Percentiles rank a stretch among this genome's conserved stretches.
Conservation (phyloP, 2,329 filamentous ascomycete genomes). For the Ophiostoma tasmaniense region DNA sequence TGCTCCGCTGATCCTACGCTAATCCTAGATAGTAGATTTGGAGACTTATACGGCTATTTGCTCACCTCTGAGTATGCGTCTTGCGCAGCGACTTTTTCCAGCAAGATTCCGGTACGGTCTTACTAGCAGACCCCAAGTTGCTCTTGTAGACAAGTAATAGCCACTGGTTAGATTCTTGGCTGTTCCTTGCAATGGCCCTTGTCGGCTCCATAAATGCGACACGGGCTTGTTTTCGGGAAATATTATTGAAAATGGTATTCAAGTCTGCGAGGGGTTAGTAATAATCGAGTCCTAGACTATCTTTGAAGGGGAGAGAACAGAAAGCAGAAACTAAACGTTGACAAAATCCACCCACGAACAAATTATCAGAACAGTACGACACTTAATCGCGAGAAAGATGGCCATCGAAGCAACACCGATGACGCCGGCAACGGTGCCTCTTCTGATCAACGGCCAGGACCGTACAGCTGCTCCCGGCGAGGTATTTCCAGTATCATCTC, state of each 20-base stretch:
- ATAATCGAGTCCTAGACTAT: not conserved
- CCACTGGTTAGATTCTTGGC: not conserved
- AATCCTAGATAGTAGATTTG: not conserved
- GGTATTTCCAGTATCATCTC: constrained; percentile 21
- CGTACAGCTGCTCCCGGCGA: constrained; percentile 19
- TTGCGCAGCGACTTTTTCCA: not conserved
- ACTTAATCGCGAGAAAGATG: not conserved
- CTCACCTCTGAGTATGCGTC: not conserved
- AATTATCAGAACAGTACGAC: not conserved
- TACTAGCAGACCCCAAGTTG: not conserved
- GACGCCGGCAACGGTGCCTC: constrained; percentile 18
- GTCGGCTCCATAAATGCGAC: not conserved
- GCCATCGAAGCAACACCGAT: not conserved
- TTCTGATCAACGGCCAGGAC: constrained; percentile 28
- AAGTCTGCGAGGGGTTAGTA: not conserved
- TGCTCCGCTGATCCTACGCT: not conserved
- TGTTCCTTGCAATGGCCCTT: not conserved
- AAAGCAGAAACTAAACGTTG: not conserved
- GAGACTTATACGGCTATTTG: not conserved
- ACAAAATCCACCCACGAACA: not conserved
- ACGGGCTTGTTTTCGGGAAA: not conserved
- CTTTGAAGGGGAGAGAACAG: not conserved
- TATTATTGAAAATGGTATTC: not conserved
- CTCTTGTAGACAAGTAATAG: too few relatives aligned
- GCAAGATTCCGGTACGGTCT: not conserved